phyloP scores from a whole-genome alignment of 768 basidiomycete species.

The Rhizopogon vesiculosus region DNA sequence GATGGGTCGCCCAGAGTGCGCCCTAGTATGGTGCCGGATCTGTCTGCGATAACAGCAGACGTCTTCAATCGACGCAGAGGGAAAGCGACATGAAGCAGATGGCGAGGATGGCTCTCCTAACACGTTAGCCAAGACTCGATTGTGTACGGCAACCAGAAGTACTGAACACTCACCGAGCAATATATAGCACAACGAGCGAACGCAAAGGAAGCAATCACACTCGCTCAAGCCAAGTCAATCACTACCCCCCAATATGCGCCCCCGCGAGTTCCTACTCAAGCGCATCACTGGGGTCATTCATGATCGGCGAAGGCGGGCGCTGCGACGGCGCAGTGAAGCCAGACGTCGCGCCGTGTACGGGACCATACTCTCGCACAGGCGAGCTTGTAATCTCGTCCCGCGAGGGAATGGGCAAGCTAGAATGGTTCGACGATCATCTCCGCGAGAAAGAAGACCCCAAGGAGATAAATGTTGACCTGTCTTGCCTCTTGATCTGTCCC shows the following conservation, averaged over 20 bases:
- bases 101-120: not conserved
- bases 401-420: constrained; percentile 71
- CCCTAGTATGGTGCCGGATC: constrained; percentile 54
- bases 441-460: not conserved
- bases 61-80: constrained; percentile 90
- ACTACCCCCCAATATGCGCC: constrained; percentile 45
- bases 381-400: constrained; percentile 80
- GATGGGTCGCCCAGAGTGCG: constrained; percentile 74
- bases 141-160: not conserved
- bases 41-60: constrained; percentile 61
- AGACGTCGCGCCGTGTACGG: constrained; percentile 65
- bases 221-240: not conserved
- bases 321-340: constrained; percentile 48
- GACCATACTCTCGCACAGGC: constrained; percentile 58
- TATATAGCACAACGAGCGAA: not conserved
- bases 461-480: constrained; percentile 45
- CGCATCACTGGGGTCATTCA: constrained; percentile 83
- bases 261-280: constrained; percentile 84
- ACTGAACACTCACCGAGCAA: not conserved
- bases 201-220: not conserved
- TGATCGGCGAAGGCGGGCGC: constrained; percentile 61
- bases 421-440: not conserved
- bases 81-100: constrained; percentile 47
- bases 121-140: not conserved
- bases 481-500: constrained; percentile 72